phyloP scores from a whole-genome alignment of 208 protist genomes.

The Acanthamoeba lenticulata region DNA sequence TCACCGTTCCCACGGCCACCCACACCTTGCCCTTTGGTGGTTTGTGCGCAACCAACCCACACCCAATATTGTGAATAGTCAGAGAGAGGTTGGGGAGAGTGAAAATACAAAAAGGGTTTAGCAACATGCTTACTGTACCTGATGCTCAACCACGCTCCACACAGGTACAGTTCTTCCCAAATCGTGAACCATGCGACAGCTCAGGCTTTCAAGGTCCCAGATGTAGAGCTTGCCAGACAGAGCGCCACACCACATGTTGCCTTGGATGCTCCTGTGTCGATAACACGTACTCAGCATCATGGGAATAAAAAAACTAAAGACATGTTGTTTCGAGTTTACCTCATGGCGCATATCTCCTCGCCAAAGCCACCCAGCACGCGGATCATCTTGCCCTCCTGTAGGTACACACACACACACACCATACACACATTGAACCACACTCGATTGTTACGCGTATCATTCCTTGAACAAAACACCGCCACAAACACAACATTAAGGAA shows the following conservation, averaged over 20 bases:
- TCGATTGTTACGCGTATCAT: no score
- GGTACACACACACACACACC: background rate
- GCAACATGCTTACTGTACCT: background rate
- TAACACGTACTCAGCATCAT: background rate
- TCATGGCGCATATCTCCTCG: conserved; percentile 18
- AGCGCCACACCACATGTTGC: conserved; percentile 7
- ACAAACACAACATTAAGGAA: background rate
- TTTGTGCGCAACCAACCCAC: background rate
- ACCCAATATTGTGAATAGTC: background rate
- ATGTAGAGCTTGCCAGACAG: conserved; percentile 40
- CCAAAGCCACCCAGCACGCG: background rate
- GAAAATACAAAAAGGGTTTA: background rate
- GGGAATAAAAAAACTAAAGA: background rate
- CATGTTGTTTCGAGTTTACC: no score
- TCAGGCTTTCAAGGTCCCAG: background rate
- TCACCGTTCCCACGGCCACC: background rate
- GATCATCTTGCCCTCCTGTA: conserved; percentile 26
- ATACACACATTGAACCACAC: no score
- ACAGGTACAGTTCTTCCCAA: background rate
- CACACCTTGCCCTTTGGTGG: background rate
- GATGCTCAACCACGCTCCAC: background rate
- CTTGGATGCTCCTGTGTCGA: background rate
- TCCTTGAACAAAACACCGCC: background rate
- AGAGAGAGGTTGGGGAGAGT: background rate
- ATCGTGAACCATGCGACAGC: conserved; percentile 6